phyloP scores from a whole-genome alignment of 2,329 filamentous ascomycete genomes.

The Thermothelomyces thermophilus region DNA sequence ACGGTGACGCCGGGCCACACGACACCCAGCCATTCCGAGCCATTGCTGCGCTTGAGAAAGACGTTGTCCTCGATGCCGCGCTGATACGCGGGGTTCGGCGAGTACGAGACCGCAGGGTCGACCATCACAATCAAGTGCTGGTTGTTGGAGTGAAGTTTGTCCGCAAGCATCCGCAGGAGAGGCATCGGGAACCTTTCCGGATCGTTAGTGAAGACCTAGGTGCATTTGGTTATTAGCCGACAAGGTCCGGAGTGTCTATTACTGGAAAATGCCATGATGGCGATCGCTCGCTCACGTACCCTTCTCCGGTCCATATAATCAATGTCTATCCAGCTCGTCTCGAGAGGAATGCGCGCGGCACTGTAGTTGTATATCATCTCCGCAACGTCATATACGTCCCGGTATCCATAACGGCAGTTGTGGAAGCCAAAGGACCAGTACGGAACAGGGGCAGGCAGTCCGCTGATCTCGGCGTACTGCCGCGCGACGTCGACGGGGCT shows the following conservation, averaged over 20 bases:
- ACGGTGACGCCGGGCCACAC: conserved; percentile 71
- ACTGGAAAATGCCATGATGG: too few species aligned
- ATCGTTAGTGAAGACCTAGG: conserved; percentile 58
- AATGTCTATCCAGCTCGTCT: conserved; percentile 63
- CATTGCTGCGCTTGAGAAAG: conserved; percentile 48
- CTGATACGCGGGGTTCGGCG: conserved; percentile 38
- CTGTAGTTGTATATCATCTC: conserved; percentile 64
- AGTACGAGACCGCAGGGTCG: conserved; percentile 56
- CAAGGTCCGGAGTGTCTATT: too few species aligned
- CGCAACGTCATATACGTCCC: conserved; percentile 57
- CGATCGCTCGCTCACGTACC: too few species aligned
- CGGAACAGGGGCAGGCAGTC: conserved; percentile 53
- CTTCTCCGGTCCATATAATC: conserved; percentile 52
- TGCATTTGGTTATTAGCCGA: too few species aligned
- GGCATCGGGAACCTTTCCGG: conserved; percentile 55
- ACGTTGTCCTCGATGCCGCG: conserved; percentile 38
- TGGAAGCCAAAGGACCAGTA: conserved; percentile 60
- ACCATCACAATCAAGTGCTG: conserved; percentile 75
- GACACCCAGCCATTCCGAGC: conserved; percentile 53
- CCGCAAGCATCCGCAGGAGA: conserved; percentile 58
- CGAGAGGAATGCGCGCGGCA: conserved; percentile 56
- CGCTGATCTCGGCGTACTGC: conserved; percentile 53
- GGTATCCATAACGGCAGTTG: conserved; percentile 59
- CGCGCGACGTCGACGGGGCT: conserved; percentile 50
- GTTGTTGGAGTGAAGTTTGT: conserved; percentile 57